Conservation (phyloP, 1,284 basidiomycete species). For the Pseudozyma sp. region DNA sequence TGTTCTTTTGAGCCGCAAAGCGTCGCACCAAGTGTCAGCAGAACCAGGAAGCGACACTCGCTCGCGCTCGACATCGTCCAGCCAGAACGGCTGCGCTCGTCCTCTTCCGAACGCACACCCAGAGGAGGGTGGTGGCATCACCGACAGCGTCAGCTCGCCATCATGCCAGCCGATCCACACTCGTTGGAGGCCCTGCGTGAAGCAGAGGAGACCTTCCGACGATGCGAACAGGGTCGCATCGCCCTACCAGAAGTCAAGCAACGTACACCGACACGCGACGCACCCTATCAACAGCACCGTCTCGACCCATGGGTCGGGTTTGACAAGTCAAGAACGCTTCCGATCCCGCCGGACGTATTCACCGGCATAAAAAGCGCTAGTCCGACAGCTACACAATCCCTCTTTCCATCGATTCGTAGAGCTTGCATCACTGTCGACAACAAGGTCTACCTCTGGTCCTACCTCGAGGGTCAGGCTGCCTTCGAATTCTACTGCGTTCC, state of each 20-base stretch:
- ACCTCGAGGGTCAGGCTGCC: conserved; percentile 88
- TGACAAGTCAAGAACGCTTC: conserved; percentile 55
- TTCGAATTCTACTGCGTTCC: conserved; percentile 90
- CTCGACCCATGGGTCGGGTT: conserved; percentile 60
- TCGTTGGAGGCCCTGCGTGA: conserved; percentile 41
- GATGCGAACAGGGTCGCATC: conserved; percentile 44
- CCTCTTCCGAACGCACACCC: background rate
- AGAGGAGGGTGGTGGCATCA: background rate
- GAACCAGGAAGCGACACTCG: background rate
- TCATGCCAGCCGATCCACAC: conserved; percentile 39
- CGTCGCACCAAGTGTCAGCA: no score
- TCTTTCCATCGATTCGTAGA: conserved; percentile 91
- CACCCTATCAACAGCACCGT: conserved; percentile 58
- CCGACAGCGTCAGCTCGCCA: conserved; percentile 5
- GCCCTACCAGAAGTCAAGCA: conserved; percentile 50
- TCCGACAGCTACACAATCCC: conserved; percentile 72
- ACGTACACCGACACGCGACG: conserved; percentile 54
- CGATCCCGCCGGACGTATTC: conserved; percentile 59
- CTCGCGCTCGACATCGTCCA: background rate
- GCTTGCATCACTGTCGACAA: conserved; percentile 97
- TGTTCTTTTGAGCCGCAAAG: no score
- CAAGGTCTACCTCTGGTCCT: conserved; percentile 96
- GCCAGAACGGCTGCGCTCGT: conserved; percentile 4
- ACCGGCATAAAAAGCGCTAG: conserved; percentile 58
- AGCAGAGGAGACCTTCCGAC: conserved; percentile 40